Base-by-base conservation (phyloP, 2,329 filamentous ascomycete species). In the Neocucurbitaria cava region DNA sequence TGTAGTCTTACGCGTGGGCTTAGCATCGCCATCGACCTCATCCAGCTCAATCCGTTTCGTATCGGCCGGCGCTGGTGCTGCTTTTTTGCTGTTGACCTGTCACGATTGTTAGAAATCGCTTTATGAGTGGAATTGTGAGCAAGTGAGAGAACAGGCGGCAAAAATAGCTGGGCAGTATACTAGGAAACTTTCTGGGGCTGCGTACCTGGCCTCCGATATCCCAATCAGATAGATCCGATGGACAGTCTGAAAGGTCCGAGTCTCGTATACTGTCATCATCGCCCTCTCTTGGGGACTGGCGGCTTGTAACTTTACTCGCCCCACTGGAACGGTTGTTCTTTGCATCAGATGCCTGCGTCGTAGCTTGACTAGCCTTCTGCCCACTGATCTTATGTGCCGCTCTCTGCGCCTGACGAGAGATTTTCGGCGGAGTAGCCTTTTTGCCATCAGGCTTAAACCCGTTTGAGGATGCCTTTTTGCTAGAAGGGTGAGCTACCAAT, bases 211-310 rank as follows among this genome's bases (percentile, higher is more conserved):
- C 38, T 2, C 24, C 11, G 8, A 60, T 28, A 3, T 62, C 43
- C 57, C 50, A 55, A 4, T 60, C 54, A 1, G 61, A 66, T 17
- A 66, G 30, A 23, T 65, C 58, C 11, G 64, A 65, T 2, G 64
- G 64, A 18, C 48, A 63, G 40, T 60, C 58, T 11, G 64, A 65
- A 10, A 66, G 48, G n/a, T 47, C 52, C 6, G 55, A 52, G 15
- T 35, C 4, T 17, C 15, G 31, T 8, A 15, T 35, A 35, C 31
- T 35, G 15, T 15, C 13, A 4, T 35, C 31, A 35, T 13, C 31
- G 15, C 13, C 13, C 3, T 17, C 13, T n/a, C 15, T 17, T 2
- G 13, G 31, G 8, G 15, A 17, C 31, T 35, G 31, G 15, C 15
- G 5, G 10, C 13, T 11, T 31, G 11, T 11, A 31, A 11, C 9